Evolutionary conservation across 495 filamentous ascomycete species (phyloP), one percentile per base, ranked within the genome.

Genomic region (Glutinoglossum americanum): DNA sequence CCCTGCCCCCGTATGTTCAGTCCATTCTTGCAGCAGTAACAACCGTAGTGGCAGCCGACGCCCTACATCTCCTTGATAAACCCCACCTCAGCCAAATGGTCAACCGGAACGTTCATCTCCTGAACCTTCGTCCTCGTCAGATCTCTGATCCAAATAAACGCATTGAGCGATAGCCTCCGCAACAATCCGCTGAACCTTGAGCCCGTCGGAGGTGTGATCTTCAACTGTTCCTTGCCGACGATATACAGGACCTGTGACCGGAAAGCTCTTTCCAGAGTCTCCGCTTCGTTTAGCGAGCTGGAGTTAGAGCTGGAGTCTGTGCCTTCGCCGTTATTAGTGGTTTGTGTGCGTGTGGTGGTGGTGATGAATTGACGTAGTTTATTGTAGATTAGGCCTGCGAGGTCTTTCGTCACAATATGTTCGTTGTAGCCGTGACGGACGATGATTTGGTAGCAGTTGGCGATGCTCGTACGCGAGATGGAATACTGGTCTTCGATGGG

Each of bases 341-440:
- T 4, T 17, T 11, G 37, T 11, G 25, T 6, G 56, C 17, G 5
- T 56, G 15, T 5, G 49, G 28, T 28, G 32, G 64, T 63, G 5
- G 72, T 70, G 41, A 83, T 65, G 59, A 70, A 79, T 30, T 70
- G 65, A 26, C 77, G 71, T 26, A 87, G 64, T 60, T 84, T 72
- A 44, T 80, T 76, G 62, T 77, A 76, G 30, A 85, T 71, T 5
- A 82, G 62, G 3, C 69, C 69, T 0, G 73, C 81, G 2, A 87
- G 69, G 62, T 85, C 72, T 0, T 74, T 74, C 9, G 73, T 79
- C 49, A 87, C 74, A 55, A 87, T 74, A 25, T 77, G 72, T 60
- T 87, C 83, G 62, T 75, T 81, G 61, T 84, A 87, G 4, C 84
- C 83, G 60, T 84, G 80, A 5, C 81, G 77, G 21, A 83, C 70